Base-by-base conservation (phyloP, 2,329 filamentous ascomycete species). In the Calonectria montana region DNA sequence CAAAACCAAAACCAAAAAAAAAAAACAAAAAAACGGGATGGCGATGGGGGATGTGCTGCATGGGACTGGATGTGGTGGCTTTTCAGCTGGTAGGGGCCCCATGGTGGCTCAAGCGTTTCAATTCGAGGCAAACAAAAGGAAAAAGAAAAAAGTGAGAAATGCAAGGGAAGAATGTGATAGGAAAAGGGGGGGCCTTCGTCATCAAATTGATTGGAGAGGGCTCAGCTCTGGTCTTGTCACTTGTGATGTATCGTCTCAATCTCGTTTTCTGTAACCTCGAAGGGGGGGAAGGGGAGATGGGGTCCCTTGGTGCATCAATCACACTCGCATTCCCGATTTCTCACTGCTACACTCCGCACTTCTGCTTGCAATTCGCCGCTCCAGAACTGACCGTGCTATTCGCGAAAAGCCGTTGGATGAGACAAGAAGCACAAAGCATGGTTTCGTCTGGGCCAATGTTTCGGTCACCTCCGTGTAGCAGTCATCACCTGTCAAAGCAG, bases 241-340 rank as follows among this genome's bases (percentile, higher is more conserved):
- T 61, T 61, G 55, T 45, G 43, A 63, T 63, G 41, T 45, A 43
- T 63, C 59, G 41, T 29, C 25, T 23, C 59, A 50, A 50, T 50
- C 47, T 50, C 47, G 16, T 50, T 50, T 50, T 50, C 47, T 50
- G 47, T 50, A 50, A 31, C 47, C 47, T 50, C 47, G 47, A 43
- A 16, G 39, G 39, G 39, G 35, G 37, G 4, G 16, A 41, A n/a
- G n/a, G n/a, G n/a, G 37, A 41, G 47, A 18, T 27, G 47, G 25
- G 47, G 29, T 50, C 47, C 47, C 47, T 50, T 50, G 47, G 25
- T 50, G 47, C 47, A 50, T 50, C 47, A 50, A 50, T 50, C 47
- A 50, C 47, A 13, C 25, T 50, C 47, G 47, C 47, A 50, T 50
- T 50, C 1, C 47, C 47, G 47, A 50, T 29, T 50, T 50, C 47